Evolutionary conservation across 1,284 basidiomycete genomes (phyloP), one percentile per base, ranked within the genome.

Genomic region (Microbotryomycetes sp.): DNA sequence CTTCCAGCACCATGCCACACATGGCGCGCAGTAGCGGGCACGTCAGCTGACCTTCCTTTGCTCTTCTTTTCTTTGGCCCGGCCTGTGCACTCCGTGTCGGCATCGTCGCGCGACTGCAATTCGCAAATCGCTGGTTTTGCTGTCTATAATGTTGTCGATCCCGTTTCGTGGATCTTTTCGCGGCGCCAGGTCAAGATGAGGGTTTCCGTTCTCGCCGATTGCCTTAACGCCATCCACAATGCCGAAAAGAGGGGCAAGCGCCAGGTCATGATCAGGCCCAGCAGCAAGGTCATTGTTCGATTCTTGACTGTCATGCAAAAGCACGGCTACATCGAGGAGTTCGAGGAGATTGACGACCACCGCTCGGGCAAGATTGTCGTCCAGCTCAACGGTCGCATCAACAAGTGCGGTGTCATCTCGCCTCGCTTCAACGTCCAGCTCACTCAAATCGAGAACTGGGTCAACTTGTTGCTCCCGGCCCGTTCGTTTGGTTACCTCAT

Each of bases 291-390:
- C 77, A 84, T 96, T 71, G 85, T 97, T 73, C 94, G 94, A 79
- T 93, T 94, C 80, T 81, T 97, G 71, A 87, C 84, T 71, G 92
- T 97, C 75, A 94, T 97, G 90, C 93, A 97, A 79, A 88, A 91
- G 73, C 92, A 96, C 80, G 92, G 92, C 67, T 97, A 97, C 84
- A 97, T 97, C 69, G 92, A 92, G 74, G 94, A 98, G 81, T 98
- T 98, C 76, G 94, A 97, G 80, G 89, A 97, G 79, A 88, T 99
- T 76, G 96, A 99, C 76, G 96, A 99, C 81, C 96, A 98, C 80
- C 92, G 96, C 68, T 87, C 91, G 18, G 92, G 92, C 76, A 99
- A 99, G 82, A 90, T 99, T 71, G 93, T 99, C 73, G 85, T 98
- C 71, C 92, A 98, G 80, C 86, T 99, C 67, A 97, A 97, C 77